Evolutionary conservation across 2,329 filamentous ascomycete genomes (phyloP).

Genomic region (Madurella mycetomatis): DNA sequence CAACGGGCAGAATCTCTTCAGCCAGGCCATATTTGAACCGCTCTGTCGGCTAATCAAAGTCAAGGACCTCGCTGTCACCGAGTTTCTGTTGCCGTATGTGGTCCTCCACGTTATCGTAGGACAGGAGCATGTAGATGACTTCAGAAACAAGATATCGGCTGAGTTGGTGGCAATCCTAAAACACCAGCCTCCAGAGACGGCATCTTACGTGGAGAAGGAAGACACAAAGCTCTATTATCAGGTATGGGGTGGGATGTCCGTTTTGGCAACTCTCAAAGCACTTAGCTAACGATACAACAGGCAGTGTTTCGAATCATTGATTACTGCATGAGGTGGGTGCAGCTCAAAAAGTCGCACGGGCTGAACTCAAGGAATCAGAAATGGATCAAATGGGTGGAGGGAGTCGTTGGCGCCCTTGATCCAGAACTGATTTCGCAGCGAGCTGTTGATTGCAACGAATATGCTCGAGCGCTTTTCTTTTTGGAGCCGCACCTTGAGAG

Average conservation of each 20-base stretch:
- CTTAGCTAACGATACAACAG: slow-evolving; percentile 39
- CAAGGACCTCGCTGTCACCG: slow-evolving; percentile 79
- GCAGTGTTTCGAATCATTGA: slow-evolving; percentile 87
- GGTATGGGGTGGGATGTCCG: slow-evolving; percentile 45
- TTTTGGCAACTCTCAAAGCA: neutral
- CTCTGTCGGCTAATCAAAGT: slow-evolving; percentile 77
- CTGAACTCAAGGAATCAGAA: slow-evolving; percentile 42
- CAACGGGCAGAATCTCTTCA: slow-evolving; percentile 69
- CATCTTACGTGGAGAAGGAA: slow-evolving; percentile 61
- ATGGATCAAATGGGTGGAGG: slow-evolving; percentile 46
- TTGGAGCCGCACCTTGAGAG: slow-evolving; percentile 78
- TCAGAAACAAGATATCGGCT: slow-evolving; percentile 52
- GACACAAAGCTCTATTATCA: slow-evolving; percentile 83
- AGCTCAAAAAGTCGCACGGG: slow-evolving; percentile 58
- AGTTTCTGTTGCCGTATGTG: slow-evolving; percentile 84
- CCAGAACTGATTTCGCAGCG: slow-evolving; percentile 70
- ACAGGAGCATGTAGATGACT: slow-evolving; percentile 47
- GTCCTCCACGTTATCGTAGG: slow-evolving; percentile 78
- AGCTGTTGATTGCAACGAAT: slow-evolving; percentile 91
- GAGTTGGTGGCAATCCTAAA: slow-evolving; percentile 75
- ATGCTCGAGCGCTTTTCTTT: slow-evolving; percentile 86
- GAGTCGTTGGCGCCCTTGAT: slow-evolving; percentile 60
- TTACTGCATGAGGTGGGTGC: slow-evolving; percentile 86
- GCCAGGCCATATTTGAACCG: slow-evolving; percentile 73
- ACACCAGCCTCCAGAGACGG: slow-evolving; percentile 48